phyloP scores from a whole-genome alignment of 805 yeast genomes.

The Clavispora santaluciae region DNA sequence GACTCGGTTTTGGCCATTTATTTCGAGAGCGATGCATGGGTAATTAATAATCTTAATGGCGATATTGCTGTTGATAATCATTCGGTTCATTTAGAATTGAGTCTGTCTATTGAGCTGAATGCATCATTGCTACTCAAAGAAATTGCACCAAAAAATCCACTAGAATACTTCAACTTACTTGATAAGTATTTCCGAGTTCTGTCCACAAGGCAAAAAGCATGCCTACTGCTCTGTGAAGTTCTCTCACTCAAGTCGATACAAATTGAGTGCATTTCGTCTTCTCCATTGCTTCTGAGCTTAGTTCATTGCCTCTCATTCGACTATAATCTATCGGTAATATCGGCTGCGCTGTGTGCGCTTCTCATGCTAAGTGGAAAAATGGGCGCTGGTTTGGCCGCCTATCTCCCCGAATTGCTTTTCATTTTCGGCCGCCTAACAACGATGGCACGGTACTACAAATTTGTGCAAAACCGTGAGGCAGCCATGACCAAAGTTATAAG shows the following conservation, averaged over 20 bases:
- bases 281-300: conserved; percentile 34
- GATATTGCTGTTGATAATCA: conserved; percentile 16
- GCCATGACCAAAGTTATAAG: conserved; percentile 4
- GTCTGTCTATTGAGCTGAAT: conserved; percentile 44
- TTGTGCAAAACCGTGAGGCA: conserved; percentile 9
- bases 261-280: conserved; percentile 25
- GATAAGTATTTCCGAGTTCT: conserved; percentile 31
- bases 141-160: conserved; percentile 39
- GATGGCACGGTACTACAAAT: conserved; percentile 20
- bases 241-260: conserved; percentile 24
- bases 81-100: conserved; percentile 44
- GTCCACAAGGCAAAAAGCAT: conserved; percentile 30
- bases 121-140: conserved; percentile 35
- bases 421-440: conserved; percentile 37
- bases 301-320: conserved; percentile 40
- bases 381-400: conserved; percentile 25
- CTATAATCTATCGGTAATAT: conserved; percentile 34
- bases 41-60: conserved; percentile 13
- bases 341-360: conserved; percentile 27
- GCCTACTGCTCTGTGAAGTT: not conserved
- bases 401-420: conserved; percentile 39
- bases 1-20: conserved; percentile 22
- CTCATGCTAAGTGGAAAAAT: conserved; percentile 41
- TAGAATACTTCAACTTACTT: conserved; percentile 31
- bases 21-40: conserved; percentile 16